Evolutionary conservation across 257 asterid species (phyloP).

Genomic region (Scutellaria barbata): DNA sequence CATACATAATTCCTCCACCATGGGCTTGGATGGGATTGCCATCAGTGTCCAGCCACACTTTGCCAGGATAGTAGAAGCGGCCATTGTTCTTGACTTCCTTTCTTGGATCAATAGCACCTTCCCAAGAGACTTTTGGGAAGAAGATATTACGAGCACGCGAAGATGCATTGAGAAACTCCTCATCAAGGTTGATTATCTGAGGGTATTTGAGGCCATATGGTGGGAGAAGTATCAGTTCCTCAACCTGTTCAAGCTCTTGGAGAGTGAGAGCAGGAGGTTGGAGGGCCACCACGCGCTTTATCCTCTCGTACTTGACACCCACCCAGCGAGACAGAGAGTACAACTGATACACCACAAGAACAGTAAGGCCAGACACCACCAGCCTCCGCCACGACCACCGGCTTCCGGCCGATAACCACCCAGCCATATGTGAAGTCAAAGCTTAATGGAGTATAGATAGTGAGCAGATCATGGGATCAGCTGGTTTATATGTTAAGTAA

Average conservation of each 20-base stretch:
- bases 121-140: conserved; percentile 46
- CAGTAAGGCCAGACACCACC: conserved; percentile 37
- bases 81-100: conserved; percentile 22
- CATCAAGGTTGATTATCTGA: conserved; percentile 35
- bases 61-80: conserved; percentile 49
- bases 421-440: conserved; percentile 34
- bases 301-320: conserved; percentile 15
- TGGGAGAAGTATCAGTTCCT: conserved; percentile 40
- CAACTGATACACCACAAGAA: conserved; percentile 32
- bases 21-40: conserved; percentile 79
- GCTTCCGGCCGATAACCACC: conserved; percentile 37
- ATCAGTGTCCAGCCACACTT: conserved; percentile 67
- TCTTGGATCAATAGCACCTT: conserved; percentile 50
- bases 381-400: conserved; percentile 45
- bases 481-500: not conserved
- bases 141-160: conserved; percentile 44
- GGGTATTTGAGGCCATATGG: conserved; percentile 44
- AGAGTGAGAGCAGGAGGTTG: conserved; percentile 40
- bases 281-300: conserved; percentile 25
- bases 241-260: conserved; percentile 44
- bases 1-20: conserved; percentile 70
- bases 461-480: not conserved
- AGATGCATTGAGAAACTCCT: conserved; percentile 44
- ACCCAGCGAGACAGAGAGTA: conserved; percentile 37
- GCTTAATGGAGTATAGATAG: not conserved